A percentile compares a stretch with the other conserved stretches of the same genome.
Evolutionary conservation across 805 yeast species (phyloP).

Genomic region (Teunomyces stri): DNA sequence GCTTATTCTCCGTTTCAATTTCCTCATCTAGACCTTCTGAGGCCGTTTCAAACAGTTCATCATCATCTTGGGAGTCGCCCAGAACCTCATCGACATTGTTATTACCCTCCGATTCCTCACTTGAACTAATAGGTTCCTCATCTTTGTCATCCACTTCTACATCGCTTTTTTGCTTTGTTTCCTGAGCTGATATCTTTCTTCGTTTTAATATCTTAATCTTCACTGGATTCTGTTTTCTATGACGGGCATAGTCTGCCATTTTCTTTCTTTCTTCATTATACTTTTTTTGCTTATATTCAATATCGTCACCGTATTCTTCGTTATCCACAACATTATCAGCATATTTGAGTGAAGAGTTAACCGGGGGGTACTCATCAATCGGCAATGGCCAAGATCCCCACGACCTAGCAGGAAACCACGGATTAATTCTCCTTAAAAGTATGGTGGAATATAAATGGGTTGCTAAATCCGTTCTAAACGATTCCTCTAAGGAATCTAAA

Average conservation of each 20-base stretch:
- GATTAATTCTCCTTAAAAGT: constrained; percentile 40
- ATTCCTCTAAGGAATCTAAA: constrained; percentile 42
- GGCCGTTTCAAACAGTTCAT: constrained; percentile 5
- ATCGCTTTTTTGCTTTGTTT: not conserved
- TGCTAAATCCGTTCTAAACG: constrained; percentile 54
- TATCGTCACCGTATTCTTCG: constrained; percentile 7
- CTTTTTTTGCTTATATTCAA: constrained; percentile 6
- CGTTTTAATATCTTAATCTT: not conserved
- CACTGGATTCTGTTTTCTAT: not conserved
- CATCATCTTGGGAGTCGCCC: constrained; percentile 5
- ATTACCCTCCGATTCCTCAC: not conserved
- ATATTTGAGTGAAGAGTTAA: constrained; percentile 22
- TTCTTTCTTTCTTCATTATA: not conserved
- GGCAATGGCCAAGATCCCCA: constrained; percentile 67
- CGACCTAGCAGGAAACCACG: constrained; percentile 29
- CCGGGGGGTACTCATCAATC: constrained; percentile 34
- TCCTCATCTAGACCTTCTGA: constrained; percentile 8
- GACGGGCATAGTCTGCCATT: not conserved
- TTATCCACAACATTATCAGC: constrained; percentile 14
- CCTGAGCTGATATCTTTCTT: not conserved
- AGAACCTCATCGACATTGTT: not conserved
- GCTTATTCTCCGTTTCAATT: not conserved
- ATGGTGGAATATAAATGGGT: constrained; percentile 62
- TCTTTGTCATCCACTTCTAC: not conserved
- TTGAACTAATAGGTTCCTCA: not conserved